phyloP scores from a whole-genome alignment of 768 basidiomycete species.

The Macrolepiota albuminosa region DNA sequence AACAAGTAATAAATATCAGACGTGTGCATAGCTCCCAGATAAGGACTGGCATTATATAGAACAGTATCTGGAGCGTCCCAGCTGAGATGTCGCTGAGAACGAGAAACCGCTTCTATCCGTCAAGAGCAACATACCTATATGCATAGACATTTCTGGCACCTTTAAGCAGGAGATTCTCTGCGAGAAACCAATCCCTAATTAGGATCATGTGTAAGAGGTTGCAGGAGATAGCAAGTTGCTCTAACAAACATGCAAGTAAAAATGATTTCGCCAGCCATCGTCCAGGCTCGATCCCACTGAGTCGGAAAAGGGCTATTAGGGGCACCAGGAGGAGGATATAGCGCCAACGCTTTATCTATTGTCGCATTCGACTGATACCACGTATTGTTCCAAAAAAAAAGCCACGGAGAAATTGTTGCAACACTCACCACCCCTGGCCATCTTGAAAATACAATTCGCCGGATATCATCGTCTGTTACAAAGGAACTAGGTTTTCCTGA shows the following conservation, averaged over 20 bases:
- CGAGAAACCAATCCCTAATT: constrained; percentile 34
- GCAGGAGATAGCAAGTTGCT: background rate
- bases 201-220: background rate
- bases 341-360: constrained; percentile 7
- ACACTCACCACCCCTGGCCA: constrained; percentile 32
- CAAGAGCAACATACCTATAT: constrained; percentile 23
- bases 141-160: constrained; percentile 29
- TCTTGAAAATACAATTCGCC: constrained; percentile 26
- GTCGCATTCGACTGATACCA: background rate
- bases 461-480: constrained; percentile 35
- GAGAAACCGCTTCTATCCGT: background rate
- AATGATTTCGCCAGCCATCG: constrained; percentile 36
- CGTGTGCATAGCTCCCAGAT: constrained; percentile 36
- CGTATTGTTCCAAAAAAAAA: background rate
- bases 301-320: constrained; percentile 29
- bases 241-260: constrained; percentile 38
- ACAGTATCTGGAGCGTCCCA: constrained; percentile 42
- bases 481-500: constrained; percentile 31
- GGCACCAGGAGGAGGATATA: constrained; percentile 32
- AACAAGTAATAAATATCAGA: constrained; percentile 41
- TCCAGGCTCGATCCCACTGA: constrained; percentile 34
- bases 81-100: constrained; percentile 14
- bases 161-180: constrained; percentile 24
- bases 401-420: constrained; percentile 17
- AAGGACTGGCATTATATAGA: constrained; percentile 28